Conservation (phyloP, 768 basidiomycete species). For the Sarcodon sp. region DNA sequence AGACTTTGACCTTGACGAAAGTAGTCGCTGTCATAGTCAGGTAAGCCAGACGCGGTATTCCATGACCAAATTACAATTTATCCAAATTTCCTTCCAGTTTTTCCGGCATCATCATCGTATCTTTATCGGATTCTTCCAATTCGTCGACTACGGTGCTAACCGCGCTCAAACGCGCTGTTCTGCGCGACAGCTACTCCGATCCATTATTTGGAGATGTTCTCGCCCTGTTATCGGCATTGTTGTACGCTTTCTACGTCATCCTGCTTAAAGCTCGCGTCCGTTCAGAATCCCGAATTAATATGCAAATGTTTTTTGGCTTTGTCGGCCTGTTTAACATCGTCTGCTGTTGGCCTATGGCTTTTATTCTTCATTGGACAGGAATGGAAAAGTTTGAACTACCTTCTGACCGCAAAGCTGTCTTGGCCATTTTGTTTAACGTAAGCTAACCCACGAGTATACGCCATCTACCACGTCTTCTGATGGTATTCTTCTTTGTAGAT, state of each 20-base stretch:
- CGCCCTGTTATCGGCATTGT: conserved; percentile 76
- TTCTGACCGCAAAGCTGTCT: conserved; percentile 29
- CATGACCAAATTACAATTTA: not conserved
- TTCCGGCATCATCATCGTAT: conserved; percentile 77
- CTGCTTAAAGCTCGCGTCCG: conserved; percentile 81
- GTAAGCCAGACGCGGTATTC: conserved; percentile 25
- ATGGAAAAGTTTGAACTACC: conserved; percentile 71
- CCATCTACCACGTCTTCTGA: not conserved
- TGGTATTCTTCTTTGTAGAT: conserved; percentile 32
- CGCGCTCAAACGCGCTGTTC: conserved; percentile 1
- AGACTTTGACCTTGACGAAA: conserved; percentile 61
- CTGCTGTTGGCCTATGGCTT: conserved; percentile 61
- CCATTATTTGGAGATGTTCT: conserved; percentile 68
- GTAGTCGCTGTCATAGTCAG: conserved; percentile 67
- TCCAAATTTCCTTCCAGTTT: conserved; percentile 36
- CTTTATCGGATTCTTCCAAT: conserved; percentile 62
- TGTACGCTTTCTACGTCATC: conserved; percentile 83
- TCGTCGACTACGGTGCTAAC: conserved; percentile 5
- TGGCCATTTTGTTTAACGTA: conserved; percentile 44
- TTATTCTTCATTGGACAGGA: conserved; percentile 63
- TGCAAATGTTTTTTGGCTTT: conserved; percentile 93
- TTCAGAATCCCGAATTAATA: conserved; percentile 73
- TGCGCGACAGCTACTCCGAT: conserved; percentile 12
- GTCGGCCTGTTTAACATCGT: conserved; percentile 82
- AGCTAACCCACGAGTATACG: conserved; percentile 7